phyloP scores from a whole-genome alignment of 2,329 filamentous ascomycete species.

The Aureobasidium lini region DNA sequence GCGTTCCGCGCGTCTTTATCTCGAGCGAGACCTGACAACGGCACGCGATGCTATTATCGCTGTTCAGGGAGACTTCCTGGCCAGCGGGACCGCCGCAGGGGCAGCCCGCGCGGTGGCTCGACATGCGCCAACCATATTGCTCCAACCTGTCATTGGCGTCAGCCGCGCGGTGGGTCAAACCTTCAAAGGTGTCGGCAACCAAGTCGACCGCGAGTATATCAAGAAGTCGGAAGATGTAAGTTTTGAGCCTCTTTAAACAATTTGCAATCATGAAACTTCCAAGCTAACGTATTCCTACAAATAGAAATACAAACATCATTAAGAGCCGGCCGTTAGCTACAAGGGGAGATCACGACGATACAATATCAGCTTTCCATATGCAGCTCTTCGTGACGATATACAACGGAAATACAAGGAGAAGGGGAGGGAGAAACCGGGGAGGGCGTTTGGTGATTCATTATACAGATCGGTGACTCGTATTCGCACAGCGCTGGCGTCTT shows the following conservation, averaged over 20 bases:
- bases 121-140: constrained; percentile 85
- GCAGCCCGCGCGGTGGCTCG: constrained; percentile 71
- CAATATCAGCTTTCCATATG: background rate
- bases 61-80: constrained; percentile 84
- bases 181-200: constrained; percentile 84
- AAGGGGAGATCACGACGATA: background rate
- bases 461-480: too few species aligned
- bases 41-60: constrained; percentile 90
- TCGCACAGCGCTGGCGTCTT: too few species aligned
- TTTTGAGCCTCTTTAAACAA: constrained; percentile 22
- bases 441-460: too few species aligned
- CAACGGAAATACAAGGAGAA: too few species aligned
- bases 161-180: constrained; percentile 84
- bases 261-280: background rate
- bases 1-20: constrained; percentile 69
- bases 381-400: background rate
- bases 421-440: too few species aligned
- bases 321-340: background rate
- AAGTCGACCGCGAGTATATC: constrained; percentile 74
- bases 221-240: constrained; percentile 83
- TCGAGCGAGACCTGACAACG: constrained; percentile 79
- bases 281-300: background rate
- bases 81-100: constrained; percentile 72
- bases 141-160: constrained; percentile 83
- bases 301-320: constrained; percentile 15